These are phyloP conservation scores for Geosmithia flava DNA, from an alignment of 2,329 filamentous ascomycete genomes.

Conservation along the genomic window DNA sequence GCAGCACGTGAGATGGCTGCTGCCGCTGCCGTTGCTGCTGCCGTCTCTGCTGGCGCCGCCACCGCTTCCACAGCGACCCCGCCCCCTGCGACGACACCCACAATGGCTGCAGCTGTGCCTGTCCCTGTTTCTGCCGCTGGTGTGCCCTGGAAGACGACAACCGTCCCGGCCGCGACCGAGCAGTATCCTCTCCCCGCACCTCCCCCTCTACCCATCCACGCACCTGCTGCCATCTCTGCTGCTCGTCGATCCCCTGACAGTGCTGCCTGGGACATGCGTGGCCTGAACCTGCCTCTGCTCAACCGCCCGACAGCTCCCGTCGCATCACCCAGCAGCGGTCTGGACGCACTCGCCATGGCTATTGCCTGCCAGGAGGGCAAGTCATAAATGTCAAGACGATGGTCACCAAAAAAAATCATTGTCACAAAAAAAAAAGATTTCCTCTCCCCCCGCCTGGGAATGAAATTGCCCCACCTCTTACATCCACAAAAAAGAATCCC, in stretches of 20 bases:
- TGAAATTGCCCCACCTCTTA: no score
- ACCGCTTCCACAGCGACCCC: not conserved
- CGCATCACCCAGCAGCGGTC: conserved; percentile 28
- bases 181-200: conserved; percentile 23
- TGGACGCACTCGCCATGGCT: conserved; percentile 42
- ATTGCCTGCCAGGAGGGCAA: conserved; percentile 37
- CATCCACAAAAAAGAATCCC: no score
- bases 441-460: no score
- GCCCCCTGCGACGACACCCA: not conserved
- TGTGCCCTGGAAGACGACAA: conserved; percentile 4
- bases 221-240: conserved; percentile 6
- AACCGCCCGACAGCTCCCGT: conserved; percentile 27
- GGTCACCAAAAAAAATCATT: no score
- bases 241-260: conserved; percentile 18
- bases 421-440: no score
- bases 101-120: not conserved
- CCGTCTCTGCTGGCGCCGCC: conserved; percentile 1
- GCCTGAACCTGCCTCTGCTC: conserved; percentile 29
- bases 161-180: conserved; percentile 25
- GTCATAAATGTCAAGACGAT: not conserved
- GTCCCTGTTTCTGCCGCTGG: no score
- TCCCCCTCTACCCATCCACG: conserved; percentile 3
- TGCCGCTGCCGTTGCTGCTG: not conserved
- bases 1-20: conserved; percentile 4
- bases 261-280: conserved; percentile 33